Conservation (phyloP, 1,139 yeast species). For the Ogataea hybrid region DNA sequence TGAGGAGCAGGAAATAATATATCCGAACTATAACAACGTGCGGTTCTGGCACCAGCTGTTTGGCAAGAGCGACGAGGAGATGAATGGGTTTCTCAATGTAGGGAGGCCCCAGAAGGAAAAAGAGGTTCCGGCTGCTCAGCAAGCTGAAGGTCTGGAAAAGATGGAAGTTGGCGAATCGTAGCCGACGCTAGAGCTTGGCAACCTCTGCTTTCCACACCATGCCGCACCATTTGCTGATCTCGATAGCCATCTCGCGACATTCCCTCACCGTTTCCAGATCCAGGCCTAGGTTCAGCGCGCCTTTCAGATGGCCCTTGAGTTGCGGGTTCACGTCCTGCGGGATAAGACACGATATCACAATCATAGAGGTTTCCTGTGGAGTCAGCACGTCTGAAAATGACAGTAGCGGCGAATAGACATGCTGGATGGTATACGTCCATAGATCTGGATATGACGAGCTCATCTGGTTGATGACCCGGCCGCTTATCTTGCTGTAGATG, state of each 20-base stretch:
- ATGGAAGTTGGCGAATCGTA: conserved; percentile 1
- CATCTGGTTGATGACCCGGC: conserved; percentile 67
- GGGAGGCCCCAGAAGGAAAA: conserved; percentile 3
- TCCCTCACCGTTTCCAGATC: conserved; percentile 60
- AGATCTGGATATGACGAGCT: conserved; percentile 79
- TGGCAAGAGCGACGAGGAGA: conserved; percentile 76
- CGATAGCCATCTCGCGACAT: conserved; percentile 60
- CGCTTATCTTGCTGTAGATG: conserved; percentile 73
- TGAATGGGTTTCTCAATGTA: conserved; percentile 47
- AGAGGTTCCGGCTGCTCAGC: background rate
- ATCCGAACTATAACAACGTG: conserved; percentile 65
- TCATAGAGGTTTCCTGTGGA: conserved; percentile 72
- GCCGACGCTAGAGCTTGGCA: conserved; percentile 45
- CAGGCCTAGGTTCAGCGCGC: conserved; percentile 81
- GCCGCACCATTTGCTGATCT: conserved; percentile 75
- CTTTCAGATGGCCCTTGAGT: conserved; percentile 83
- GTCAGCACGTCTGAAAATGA: conserved; percentile 63
- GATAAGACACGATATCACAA: conserved; percentile 74
- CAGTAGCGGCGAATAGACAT: conserved; percentile 76
- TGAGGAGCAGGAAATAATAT: conserved; percentile 43
- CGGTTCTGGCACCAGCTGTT: conserved; percentile 88
- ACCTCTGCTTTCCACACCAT: conserved; percentile 60
- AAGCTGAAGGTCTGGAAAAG: conserved; percentile 1
- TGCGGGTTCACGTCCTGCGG: conserved; percentile 97
- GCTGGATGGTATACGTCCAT: conserved; percentile 68